phyloP scores from a whole-genome alignment of 306 rosid species.

The Vicia faba region DNA sequence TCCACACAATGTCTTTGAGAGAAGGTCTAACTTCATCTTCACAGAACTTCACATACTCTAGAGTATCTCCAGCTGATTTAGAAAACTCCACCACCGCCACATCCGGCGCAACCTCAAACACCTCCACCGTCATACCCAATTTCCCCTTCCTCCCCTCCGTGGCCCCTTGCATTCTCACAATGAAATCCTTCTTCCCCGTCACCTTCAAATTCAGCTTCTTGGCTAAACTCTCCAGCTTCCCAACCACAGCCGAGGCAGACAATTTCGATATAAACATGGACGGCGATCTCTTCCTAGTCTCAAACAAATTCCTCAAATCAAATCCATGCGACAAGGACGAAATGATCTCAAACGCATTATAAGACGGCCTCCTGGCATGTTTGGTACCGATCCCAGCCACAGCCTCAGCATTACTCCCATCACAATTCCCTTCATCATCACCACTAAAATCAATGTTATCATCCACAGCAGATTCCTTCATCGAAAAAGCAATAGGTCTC shows the following conservation, averaged over 20 bases:
- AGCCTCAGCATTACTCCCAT: not conserved
- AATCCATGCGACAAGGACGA: slow-evolving; percentile 72
- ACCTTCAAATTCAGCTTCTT: slow-evolving; percentile 51
- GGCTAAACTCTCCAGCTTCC: slow-evolving; percentile 56
- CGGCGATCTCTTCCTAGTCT: slow-evolving; percentile 60
- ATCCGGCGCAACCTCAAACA: slow-evolving; percentile 77
- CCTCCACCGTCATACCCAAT: slow-evolving; percentile 61
- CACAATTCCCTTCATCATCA: not conserved
- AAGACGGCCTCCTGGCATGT: slow-evolving; percentile 62
- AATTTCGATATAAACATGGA: slow-evolving; percentile 65
- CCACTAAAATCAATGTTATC: slow-evolving; percentile 34
- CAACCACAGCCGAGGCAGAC: slow-evolving; percentile 55
- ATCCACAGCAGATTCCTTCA: slow-evolving; percentile 33
- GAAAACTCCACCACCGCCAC: slow-evolving; percentile 70
- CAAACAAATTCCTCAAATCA: slow-evolving; percentile 72
- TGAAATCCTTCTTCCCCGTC: slow-evolving; percentile 54
- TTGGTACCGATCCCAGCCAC: not conserved
- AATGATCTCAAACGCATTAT: slow-evolving; percentile 83
- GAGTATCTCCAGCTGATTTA: slow-evolving; percentile 63
- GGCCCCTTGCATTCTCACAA: slow-evolving; percentile 56
- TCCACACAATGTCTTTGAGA: slow-evolving; percentile 80
- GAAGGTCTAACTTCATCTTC: slow-evolving; percentile 78
- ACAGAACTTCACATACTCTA: slow-evolving; percentile 67
- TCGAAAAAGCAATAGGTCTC: slow-evolving; percentile 51
- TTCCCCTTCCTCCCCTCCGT: slow-evolving; percentile 79